These are phyloP conservation scores for Mangifera indica DNA, from an alignment of 345 rosid species.

Conservation along the genomic window DNA sequence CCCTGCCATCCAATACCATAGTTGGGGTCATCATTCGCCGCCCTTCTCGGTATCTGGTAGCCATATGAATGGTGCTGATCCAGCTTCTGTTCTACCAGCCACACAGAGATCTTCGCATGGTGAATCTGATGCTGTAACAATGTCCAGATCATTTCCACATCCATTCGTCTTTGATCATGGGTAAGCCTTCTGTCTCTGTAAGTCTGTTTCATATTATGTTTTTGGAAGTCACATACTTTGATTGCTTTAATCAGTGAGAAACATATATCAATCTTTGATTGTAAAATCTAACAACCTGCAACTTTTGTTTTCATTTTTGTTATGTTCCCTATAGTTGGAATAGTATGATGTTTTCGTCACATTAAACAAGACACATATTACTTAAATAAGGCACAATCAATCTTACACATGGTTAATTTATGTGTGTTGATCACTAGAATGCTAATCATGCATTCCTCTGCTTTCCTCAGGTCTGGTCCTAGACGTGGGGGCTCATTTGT, in stretches of 20 bases:
- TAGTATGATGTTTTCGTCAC: not conserved
- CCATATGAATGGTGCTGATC: slow-evolving; percentile 39
- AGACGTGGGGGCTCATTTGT: slow-evolving; percentile 39
- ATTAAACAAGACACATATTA: not conserved
- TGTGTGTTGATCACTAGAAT: not conserved
- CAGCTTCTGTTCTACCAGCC: slow-evolving; percentile 41
- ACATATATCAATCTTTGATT: not conserved
- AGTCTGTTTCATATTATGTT: too few relatives aligned
- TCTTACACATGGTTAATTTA: not conserved
- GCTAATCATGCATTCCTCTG: slow-evolving; percentile 1
- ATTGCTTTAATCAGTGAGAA: not conserved
- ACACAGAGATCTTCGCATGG: slow-evolving; percentile 41
- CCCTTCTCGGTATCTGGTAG: slow-evolving; percentile 39
- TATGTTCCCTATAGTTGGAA: not conserved
- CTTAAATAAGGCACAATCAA: not conserved
- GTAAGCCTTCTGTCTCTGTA: slow-evolving; percentile 30
- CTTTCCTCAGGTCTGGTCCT: slow-evolving; percentile 45
- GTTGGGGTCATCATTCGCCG: slow-evolving; percentile 45
- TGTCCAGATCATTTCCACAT: slow-evolving; percentile 40
- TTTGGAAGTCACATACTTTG: not conserved
- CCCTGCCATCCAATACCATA: slow-evolving; percentile 50
- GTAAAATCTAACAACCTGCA: not conserved
- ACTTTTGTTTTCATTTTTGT: not conserved
- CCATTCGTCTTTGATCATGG: slow-evolving; percentile 48
- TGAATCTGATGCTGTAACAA: slow-evolving; percentile 34